Evolutionary conservation across 495 filamentous ascomycete species (phyloP).

Genomic region (Parathielavia appendiculata): DNA sequence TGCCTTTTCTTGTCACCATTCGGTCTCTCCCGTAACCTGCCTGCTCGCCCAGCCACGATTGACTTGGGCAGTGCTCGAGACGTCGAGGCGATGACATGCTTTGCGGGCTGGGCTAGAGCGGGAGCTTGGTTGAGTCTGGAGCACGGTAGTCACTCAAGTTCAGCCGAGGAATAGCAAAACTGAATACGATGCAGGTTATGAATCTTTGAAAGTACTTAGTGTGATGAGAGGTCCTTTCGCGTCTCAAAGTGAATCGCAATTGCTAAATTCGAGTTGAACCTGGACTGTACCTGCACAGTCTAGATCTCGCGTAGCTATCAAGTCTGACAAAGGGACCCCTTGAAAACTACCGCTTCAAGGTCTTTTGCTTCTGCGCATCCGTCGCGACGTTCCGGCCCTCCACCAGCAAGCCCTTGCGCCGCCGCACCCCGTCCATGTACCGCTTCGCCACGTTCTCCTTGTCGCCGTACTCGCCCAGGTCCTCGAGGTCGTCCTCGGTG

Average conservation of each 20-base stretch:
- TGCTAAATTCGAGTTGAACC: too few relatives aligned
- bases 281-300: too few relatives aligned
- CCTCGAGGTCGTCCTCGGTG: constrained; percentile 94
- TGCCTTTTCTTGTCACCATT: constrained; percentile 7
- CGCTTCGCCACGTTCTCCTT: constrained; percentile 90
- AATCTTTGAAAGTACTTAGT: background rate
- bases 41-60: constrained; percentile 5
- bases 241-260: too few relatives aligned
- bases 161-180: constrained; percentile 17
- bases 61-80: constrained; percentile 3
- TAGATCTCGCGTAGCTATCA: too few relatives aligned
- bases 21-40: constrained; percentile 12
- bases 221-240: too few relatives aligned
- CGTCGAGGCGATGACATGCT: constrained; percentile 11
- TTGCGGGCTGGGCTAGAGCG: constrained; percentile 4
- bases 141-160: constrained; percentile 7
- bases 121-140: constrained; percentile 1
- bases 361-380: constrained; percentile 98
- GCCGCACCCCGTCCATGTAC: constrained; percentile 87
- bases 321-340: background rate
- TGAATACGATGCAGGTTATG: constrained; percentile 10
- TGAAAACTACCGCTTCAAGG: constrained; percentile 74
- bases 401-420: constrained; percentile 80
- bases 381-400: constrained; percentile 63
- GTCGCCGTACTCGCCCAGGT: constrained; percentile 89